phyloP scores from a whole-genome alignment of 352 stramenopile genomes.

The Globisporangium nodosum region DNA sequence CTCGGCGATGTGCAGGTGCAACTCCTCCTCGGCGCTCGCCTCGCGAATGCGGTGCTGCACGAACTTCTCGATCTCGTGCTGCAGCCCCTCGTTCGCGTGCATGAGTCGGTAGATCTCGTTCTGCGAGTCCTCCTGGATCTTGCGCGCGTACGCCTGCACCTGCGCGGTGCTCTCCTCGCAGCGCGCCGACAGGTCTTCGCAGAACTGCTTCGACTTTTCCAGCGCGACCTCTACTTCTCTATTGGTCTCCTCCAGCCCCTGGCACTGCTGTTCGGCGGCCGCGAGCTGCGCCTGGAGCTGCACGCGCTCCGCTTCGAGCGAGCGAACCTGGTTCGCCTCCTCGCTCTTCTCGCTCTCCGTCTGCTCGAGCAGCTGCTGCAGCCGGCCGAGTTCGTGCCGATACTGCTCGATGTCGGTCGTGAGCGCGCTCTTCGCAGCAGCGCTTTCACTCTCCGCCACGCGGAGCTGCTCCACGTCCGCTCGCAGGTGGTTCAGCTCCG shows the following conservation, averaged over 20 bases:
- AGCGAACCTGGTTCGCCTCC: slow-evolving; percentile 23
- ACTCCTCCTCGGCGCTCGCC: slow-evolving; percentile 56
- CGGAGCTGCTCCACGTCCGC: slow-evolving; percentile 20
- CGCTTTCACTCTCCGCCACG: slow-evolving; percentile 8
- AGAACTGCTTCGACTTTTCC: slow-evolving; percentile 57
- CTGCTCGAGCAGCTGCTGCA: slow-evolving; percentile 31
- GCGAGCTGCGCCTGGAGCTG: slow-evolving; percentile 34
- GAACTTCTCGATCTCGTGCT: slow-evolving; percentile 62
- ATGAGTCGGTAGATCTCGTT: slow-evolving; percentile 57
- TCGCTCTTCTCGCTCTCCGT: slow-evolving; percentile 17
- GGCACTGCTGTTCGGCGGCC: slow-evolving; percentile 37
- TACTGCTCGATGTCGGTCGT: slow-evolving; percentile 24
- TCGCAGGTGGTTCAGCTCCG: background rate
- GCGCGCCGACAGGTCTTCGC: slow-evolving; percentile 47
- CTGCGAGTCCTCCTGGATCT: slow-evolving; percentile 61
- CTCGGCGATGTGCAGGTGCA: slow-evolving; percentile 67
- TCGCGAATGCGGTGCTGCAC: slow-evolving; percentile 57
- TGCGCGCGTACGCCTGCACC: slow-evolving; percentile 47
- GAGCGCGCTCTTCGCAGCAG: slow-evolving; percentile 14
- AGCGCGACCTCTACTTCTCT: slow-evolving; percentile 50
- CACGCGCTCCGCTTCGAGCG: slow-evolving; percentile 40
- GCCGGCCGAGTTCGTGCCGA: slow-evolving; percentile 20
- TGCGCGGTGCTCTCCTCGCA: slow-evolving; percentile 64
- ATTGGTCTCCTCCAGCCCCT: slow-evolving; percentile 38
- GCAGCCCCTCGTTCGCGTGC: slow-evolving; percentile 50